Evolutionary conservation across 495 filamentous ascomycete genomes (phyloP).

Genomic region (Penicillium tannophilum): DNA sequence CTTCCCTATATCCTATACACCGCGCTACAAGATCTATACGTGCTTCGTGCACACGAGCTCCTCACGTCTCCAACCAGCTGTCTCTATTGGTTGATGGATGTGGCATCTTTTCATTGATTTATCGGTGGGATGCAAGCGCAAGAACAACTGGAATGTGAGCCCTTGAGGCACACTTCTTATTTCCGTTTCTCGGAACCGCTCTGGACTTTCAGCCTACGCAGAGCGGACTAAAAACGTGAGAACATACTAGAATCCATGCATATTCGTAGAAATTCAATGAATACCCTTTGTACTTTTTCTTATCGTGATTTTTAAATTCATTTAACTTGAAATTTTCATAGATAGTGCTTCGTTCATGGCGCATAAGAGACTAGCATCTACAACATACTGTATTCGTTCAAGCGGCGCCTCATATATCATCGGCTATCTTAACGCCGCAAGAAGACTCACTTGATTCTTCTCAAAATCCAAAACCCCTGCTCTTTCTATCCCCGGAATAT

Average conservation of each 20-base stretch:
- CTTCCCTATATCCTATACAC: background rate
- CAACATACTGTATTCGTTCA: no score
- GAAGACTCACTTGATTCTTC: background rate
- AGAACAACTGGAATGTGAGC: constrained; percentile 46
- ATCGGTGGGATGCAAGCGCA: constrained; percentile 40
- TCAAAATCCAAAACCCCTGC: background rate
- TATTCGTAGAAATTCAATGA: background rate
- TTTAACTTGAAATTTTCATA: no score
- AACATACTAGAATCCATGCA: constrained; percentile 27
- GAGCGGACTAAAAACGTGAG: constrained; percentile 57
- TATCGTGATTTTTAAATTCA: no score
- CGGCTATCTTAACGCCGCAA: background rate
- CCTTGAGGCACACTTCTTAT: constrained; percentile 42
- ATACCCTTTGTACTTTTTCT: background rate
- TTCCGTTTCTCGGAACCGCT: constrained; percentile 54
- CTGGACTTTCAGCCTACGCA: constrained; percentile 49
- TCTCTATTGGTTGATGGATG: constrained; percentile 28
- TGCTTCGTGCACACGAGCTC: constrained; percentile 43
- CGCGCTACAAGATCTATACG: constrained; percentile 37
- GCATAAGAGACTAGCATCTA: no score
- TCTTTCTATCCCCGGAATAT: background rate
- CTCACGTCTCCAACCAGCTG: constrained; percentile 37
- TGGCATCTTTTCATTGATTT: constrained; percentile 23
- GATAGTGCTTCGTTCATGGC: no score
- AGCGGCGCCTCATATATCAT: no score